Base-by-base conservation (phyloP, 257 asterid genomes). In the Capsicum chinense region DNA sequence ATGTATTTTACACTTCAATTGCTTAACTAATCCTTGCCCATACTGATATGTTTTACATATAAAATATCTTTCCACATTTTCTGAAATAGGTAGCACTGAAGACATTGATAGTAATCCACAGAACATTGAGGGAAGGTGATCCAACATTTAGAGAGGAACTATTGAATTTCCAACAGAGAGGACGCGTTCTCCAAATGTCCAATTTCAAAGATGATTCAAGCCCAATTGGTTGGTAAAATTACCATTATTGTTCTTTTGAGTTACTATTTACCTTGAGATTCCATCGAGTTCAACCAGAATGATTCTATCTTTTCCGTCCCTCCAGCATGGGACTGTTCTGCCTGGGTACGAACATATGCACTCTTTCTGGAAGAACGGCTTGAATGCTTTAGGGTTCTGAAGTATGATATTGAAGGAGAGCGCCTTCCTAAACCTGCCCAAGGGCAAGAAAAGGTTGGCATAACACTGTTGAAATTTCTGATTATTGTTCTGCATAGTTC, bases 311-410 rank as follows among this genome's bases (percentile, higher is more conserved):
- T 82, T 57, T 82, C 52, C 13, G 44, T 67, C 52, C 44, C 56
- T 82, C 60, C 92, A 95, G 99, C 99, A 59, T 95, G 99, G 99
- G 99, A 95, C 87, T 95, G 93, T 89, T 94, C 98, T 86, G 99
- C 92, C 19, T 94, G 99, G 99, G 97, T 94, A 47, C 92, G 99
- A 79, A 91, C 97, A 19, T 95, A 95, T 88, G 98, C 92, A 44
- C 92, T 92, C 68, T 94, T 93, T 88, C 83, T 95, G 92, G 99
- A 95, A 88, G 97, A 95, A 87, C 92, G 99, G n/a, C 90, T 95
- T 39, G 98, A 95, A 89, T 95, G 98, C 91, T 91, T 91, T 89
- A 90, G 95, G 91, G 84, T 92, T 80, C 86, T 94, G 44, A 93
- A 91, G 88, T 94, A 92, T 87, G 99, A 96, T 80, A 92, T 94